Base-by-base conservation (phyloP, 306 rosid species). In the Glycine tomentella region DNA sequence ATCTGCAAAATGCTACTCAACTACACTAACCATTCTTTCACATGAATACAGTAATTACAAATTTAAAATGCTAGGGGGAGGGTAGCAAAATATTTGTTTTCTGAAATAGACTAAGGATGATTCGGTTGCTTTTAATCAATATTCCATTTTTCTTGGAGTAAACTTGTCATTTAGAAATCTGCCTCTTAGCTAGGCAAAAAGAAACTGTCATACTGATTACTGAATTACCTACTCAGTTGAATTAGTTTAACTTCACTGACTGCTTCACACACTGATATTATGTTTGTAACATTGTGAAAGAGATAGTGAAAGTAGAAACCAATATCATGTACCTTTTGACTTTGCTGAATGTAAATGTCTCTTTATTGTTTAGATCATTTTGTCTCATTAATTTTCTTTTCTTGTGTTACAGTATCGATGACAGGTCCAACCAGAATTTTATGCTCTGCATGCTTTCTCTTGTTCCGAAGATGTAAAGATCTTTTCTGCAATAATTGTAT, bases 381-480 rank as follows among this genome's bases (percentile, higher is more conserved):
- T 59, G 48, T 69, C 73, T 83, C 14, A 82, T 38, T 77, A 62
- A 33, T 42, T 42, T 44, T 49, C 17, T 57, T 79, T 65, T 34
- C 64, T 65, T 63, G 78, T 56, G 69, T 83, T 86, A 78, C 91
- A 86, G 91, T 62, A 70, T 76, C 68, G 34, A 52, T 69, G 14
- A 69, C 51, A 73, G 84, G 81, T 82, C 36, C 78, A 68, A 36
- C 64, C 15, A 31, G 71, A 74, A 45, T 79, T 59, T 65, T 74
- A 66, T 77, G 75, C 77, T 14, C 38, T 33, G 70, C 80, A 15
- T 68, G 66, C 71, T 86, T 78, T 78, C 83, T 70, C 78, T 65
- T 75, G 55, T 73, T 70, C 42, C 3, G 36, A 75, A 80, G 88
- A 80, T 68, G 33, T 15, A 72, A 51, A 76, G 50, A 49, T 75